Evolutionary conservation across 2,329 filamentous ascomycete genomes (phyloP).

Genomic region (Colletotrichum cuscutae): DNA sequence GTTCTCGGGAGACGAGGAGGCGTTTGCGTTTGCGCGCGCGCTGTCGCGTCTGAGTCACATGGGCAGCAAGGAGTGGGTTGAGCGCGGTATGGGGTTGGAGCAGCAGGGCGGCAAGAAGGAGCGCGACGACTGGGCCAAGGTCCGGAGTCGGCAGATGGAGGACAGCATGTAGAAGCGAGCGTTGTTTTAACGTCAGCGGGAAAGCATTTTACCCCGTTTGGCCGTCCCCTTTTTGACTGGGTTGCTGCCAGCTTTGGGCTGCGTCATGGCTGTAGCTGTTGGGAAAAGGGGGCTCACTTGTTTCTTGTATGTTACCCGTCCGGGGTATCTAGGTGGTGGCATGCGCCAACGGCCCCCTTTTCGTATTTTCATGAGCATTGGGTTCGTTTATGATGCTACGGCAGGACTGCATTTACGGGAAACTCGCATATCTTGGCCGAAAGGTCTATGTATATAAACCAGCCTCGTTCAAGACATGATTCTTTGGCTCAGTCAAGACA

Average conservation of each 20-base stretch:
- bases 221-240: background rate
- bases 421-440: slow-evolving; percentile 19
- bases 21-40: slow-evolving; percentile 94
- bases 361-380: slow-evolving; percentile 1
- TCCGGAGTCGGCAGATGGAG: slow-evolving; percentile 74
- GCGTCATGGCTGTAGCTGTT: background rate
- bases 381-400: background rate
- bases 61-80: slow-evolving; percentile 95
- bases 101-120: slow-evolving; percentile 72
- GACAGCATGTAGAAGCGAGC: slow-evolving; percentile 65
- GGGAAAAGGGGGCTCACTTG: no score
- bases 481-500: background rate
- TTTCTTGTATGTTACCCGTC: no score
- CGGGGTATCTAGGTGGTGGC: no score
- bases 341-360: background rate
- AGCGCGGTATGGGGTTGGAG: slow-evolving; percentile 78
- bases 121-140: slow-evolving; percentile 72
- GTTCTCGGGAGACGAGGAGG: slow-evolving; percentile 94
- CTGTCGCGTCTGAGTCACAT: slow-evolving; percentile 88
- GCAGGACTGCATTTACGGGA: slow-evolving; percentile 12
- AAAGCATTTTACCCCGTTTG: background rate
- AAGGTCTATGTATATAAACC: background rate
- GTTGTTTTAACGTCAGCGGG: background rate
- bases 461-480: background rate
- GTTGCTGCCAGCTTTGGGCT: background rate